Percentiles rank a stretch among this genome's conserved stretches.
These are phyloP conservation scores for Sicyos baderoa DNA, from an alignment of 306 rosid genomes.

Conservation along the genomic window DNA sequence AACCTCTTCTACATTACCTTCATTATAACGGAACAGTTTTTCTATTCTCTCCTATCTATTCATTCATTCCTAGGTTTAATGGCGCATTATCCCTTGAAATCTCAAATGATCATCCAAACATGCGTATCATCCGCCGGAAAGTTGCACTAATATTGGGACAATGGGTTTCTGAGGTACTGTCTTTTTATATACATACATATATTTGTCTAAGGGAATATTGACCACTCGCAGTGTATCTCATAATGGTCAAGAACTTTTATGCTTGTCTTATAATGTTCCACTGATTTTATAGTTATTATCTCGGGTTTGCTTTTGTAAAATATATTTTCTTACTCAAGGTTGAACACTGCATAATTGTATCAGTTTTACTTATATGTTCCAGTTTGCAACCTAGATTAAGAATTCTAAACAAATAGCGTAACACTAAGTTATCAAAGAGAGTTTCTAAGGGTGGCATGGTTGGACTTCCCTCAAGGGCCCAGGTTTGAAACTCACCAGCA, in stretches of 20 bases:
- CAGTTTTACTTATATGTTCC: background rate
- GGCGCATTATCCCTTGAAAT: constrained; percentile 87
- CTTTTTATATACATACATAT: background rate
- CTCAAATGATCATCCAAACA: constrained; percentile 80
- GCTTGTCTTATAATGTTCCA: background rate
- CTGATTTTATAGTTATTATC: background rate
- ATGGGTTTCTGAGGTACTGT: constrained; percentile 93
- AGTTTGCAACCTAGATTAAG: background rate
- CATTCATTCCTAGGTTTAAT: constrained; percentile 59
- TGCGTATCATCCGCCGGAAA: constrained; percentile 78
- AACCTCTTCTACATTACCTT: background rate
- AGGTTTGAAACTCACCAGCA: no score
- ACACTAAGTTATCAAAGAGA: background rate
- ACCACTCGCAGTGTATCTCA: background rate
- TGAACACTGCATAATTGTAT: background rate
- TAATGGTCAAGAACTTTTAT: background rate
- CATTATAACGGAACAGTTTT: background rate
- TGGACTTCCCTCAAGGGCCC: no score
- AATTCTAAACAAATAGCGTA: background rate
- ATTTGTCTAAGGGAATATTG: background rate
- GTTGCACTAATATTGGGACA: constrained; percentile 89
- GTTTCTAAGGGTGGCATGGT: no score
- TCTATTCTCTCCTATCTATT: constrained; percentile 18
- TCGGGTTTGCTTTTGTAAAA: background rate
- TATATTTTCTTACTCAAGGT: background rate